Evolutionary conservation across 208 protist species (phyloP), one percentile per base, ranked within the genome.

Genomic region (Leishmania martiniquensis): DNA sequence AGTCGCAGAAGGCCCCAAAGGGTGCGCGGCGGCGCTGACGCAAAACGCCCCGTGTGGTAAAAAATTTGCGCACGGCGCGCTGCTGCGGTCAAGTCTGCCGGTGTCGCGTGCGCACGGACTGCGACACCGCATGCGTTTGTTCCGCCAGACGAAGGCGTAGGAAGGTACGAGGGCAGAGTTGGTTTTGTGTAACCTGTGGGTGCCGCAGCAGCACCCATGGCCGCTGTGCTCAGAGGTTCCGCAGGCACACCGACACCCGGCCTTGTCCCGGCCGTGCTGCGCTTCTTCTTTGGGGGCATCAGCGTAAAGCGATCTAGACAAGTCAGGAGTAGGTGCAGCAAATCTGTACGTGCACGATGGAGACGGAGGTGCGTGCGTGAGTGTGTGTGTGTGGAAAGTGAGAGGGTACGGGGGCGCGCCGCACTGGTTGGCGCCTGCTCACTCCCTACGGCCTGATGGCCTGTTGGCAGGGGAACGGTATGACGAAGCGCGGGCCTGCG

Each of bases 1-100:
- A 85, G 72, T 25, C 69, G 75, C 39, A 93, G 87, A 20, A 95
- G 86, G 32, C 90, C 88, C 32, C 82, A 44, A 54, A 90, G 84
- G 42, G 68, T 75, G 69, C 52, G 69, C 42, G 85, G 87, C 44
- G 71, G 73, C 0, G 45, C 44, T n/a, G 59, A 47, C 44, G 15
- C 25, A 57, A 87, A 82, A 54, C 42, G 44, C 25, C 79, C 76
- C 0, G 85, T 78, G 37, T 55, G 37, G 57, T 82, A 75, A 39
- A 84, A 84, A 17, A 73, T 73, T 63, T 22, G 70, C 52, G 51
- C 65, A 69, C 49, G 7, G 37, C 15, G 10, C 60, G 37, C 60
- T 49, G 37, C 42, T 69, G 65, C 17, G 0, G 65, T 25, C 37
- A n/a, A 12, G 39, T 9, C 15, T 44, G 65, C 29, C 25, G 39